Evolutionary conservation across 1,284 basidiomycete genomes (phyloP), one percentile per base, ranked within the genome.

Genomic region (Cyathus pygmaeus): DNA sequence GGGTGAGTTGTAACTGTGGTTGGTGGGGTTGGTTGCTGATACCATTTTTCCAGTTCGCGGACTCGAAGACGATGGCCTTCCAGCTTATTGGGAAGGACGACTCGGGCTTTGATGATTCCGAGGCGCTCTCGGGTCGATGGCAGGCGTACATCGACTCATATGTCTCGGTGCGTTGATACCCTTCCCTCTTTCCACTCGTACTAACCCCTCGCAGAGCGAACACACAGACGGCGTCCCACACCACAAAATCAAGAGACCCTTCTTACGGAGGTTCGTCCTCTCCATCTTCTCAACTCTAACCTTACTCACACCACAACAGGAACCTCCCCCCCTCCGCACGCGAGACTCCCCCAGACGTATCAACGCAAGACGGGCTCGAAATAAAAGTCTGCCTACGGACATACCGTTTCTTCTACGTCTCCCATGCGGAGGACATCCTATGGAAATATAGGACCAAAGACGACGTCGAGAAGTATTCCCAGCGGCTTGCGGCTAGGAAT

Each of bases 71-170:
- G 55, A 84, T 98, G 73, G 84, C 85, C 49, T 85, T 99, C 50
- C 91, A 94, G 74, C 83, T 99, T 52, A 83, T 98, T 61, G 89
- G 90, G 23, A 75, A 86, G 61, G 90, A 92, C 65, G 96, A 99
- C 75, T 84, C 94, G 26, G 98, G 95, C 65, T 81, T 87, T 47
- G 85, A 85, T 60, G 82, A 81, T 29, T 84, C 84, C 56, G 81
- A 79, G 46, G 77, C 79, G 33, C 67, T 76, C 27, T 62, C 76
- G 17, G 81, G 80, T 66, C 87, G 93, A 59, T 96, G 95, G 95
- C 83, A 90, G 62, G 91, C 93, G 70, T 99, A 99, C 77, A 86
- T 96, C 65, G 91, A 93, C 65, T 92, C 90, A 61, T 99, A 92
- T 77, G 90, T 92, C n/a, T n/a, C n/a, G n/a, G n/a, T n/a, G n/a